Percentiles rank a stretch among this genome's conserved stretches.
phyloP scores from a whole-genome alignment of 2,329 filamentous ascomycete species.

The Colletotrichum sp. region DNA sequence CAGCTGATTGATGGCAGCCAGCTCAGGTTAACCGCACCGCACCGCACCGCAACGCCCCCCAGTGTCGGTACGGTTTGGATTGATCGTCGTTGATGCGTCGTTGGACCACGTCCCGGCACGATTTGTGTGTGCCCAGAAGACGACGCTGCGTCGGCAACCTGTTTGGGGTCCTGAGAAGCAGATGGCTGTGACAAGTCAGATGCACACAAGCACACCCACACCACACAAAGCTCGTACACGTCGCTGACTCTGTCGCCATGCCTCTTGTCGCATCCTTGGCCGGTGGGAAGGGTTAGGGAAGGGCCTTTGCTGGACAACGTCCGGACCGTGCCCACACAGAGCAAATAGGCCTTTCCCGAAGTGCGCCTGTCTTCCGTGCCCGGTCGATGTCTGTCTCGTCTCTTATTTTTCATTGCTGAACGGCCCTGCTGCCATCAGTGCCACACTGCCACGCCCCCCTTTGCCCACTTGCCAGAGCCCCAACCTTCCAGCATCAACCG shows the following conservation, averaged over 20 bases:
- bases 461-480: constrained; percentile 3
- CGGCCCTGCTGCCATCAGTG: not conserved
- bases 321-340: constrained; percentile 10
- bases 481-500: constrained; percentile 18
- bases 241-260: constrained; percentile 17
- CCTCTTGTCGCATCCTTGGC: constrained; percentile 11
- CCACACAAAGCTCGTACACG: constrained; percentile 14
- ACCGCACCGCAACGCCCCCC: not conserved
- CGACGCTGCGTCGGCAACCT: not conserved
- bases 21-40: not conserved
- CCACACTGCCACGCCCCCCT: not conserved
- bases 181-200: constrained; percentile 17
- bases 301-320: constrained; percentile 8
- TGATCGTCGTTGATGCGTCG: constrained; percentile 8
- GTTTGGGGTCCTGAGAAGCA: constrained; percentile 14
- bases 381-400: constrained; percentile 17
- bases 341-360: constrained; percentile 10
- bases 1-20: constrained; percentile 10
- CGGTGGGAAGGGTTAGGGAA: not conserved
- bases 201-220: constrained; percentile 18
- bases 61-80: not conserved
- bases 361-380: constrained; percentile 15
- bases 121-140: constrained; percentile 1
- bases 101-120: constrained; percentile 10
- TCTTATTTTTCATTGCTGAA: not conserved